Evolutionary conservation across 768 basidiomycete species (phyloP).

Genomic region (Neoboletus magnificus): DNA sequence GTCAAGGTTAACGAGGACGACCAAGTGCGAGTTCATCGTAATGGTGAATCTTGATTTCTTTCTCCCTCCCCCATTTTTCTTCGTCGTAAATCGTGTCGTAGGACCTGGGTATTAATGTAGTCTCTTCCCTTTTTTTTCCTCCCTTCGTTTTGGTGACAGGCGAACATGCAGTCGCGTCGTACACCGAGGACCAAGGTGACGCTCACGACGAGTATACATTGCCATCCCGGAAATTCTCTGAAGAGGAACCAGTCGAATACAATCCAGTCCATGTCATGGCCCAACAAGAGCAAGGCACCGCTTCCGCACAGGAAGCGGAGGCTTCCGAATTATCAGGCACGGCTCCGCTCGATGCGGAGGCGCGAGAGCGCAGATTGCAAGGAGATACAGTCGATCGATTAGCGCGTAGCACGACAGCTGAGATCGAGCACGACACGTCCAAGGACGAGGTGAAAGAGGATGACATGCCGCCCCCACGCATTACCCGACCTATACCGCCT

Average conservation of each 20-base stretch:
- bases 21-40: constrained; percentile 20
- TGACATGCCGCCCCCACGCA: constrained; percentile 31
- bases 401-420: neutral
- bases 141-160: constrained; percentile 19
- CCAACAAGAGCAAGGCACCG: constrained; percentile 4
- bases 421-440: constrained; percentile 3
- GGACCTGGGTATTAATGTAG: constrained; percentile 32
- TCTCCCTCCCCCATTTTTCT: constrained; percentile 1
- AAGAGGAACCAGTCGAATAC: constrained; percentile 5
- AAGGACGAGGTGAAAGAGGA: constrained; percentile 21
- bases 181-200: constrained; percentile 15
- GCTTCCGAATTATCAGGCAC: neutral
- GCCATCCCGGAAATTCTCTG: neutral
- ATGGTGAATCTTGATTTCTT: constrained; percentile 45
- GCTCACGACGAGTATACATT: neutral
- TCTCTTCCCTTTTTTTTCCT: constrained; percentile 1
- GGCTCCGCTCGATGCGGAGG: neutral
- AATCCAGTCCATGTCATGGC: neutral
- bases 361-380: neutral
- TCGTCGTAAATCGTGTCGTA: constrained; percentile 24
- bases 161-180: constrained; percentile 13
- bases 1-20: constrained; percentile 11
- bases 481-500: constrained; percentile 31
- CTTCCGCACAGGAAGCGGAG: neutral
- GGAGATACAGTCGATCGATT: neutral